Evolutionary conservation across 2,329 filamentous ascomycete species (phyloP).

Genomic region (Aspergillus ibericus): DNA sequence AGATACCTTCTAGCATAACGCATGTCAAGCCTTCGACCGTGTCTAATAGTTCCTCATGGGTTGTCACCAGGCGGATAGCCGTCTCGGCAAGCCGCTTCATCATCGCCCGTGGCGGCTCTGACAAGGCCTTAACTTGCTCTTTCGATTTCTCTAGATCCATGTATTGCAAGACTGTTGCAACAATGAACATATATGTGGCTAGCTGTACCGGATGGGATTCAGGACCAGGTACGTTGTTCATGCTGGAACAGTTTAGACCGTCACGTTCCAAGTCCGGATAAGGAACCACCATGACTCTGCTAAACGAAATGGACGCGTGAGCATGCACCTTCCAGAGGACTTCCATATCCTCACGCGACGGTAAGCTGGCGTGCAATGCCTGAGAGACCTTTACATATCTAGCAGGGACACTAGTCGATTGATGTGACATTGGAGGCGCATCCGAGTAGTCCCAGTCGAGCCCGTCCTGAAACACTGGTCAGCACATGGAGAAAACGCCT

Average conservation of each 20-base stretch:
- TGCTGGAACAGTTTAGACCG: slow-evolving; percentile 15
- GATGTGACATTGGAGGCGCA: not conserved
- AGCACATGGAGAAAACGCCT: slow-evolving; percentile 4
- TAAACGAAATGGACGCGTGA: slow-evolving; percentile 33
- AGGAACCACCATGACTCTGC: slow-evolving; percentile 39
- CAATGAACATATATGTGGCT: slow-evolving; percentile 50
- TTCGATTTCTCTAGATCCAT: slow-evolving; percentile 33
- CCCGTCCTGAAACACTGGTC: not conserved
- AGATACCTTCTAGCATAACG: slow-evolving; percentile 45
- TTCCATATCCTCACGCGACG: slow-evolving; percentile 39
- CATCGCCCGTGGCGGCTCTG: slow-evolving; percentile 20
- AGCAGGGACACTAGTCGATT: not conserved
- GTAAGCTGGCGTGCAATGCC: slow-evolving; percentile 42
- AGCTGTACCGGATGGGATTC: slow-evolving; percentile 51
- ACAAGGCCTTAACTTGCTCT: slow-evolving; percentile 19
- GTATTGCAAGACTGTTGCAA: slow-evolving; percentile 51
- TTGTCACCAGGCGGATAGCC: slow-evolving; percentile 35
- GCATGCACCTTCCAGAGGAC: slow-evolving; percentile 35
- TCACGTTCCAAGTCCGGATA: slow-evolving; percentile 31
- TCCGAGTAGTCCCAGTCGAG: not conserved
- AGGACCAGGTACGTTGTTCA: not conserved
- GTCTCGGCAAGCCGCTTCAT: slow-evolving; percentile 32
- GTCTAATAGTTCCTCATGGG: slow-evolving; percentile 39
- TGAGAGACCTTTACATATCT: slow-evolving; percentile 26
- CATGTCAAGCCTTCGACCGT: slow-evolving; percentile 46